These are phyloP conservation scores for Fusarium armeniacum DNA, from an alignment of 2,329 filamentous ascomycete species.

Conservation along the genomic window DNA sequence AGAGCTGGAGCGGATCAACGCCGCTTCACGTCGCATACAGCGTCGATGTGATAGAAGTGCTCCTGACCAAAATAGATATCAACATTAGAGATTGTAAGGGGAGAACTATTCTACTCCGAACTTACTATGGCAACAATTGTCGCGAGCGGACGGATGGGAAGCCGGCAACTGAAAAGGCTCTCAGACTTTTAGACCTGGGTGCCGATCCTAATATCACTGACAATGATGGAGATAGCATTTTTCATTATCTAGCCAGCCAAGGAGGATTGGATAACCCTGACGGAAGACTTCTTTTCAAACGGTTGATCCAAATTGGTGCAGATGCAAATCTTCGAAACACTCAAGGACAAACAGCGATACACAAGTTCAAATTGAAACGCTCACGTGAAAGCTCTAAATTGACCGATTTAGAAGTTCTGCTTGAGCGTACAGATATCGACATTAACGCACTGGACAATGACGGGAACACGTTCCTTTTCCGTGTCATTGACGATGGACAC, in stretches of 20 bases:
- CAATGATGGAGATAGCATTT: background rate
- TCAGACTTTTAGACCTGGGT: background rate
- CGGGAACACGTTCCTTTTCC: background rate
- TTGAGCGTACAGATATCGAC: background rate
- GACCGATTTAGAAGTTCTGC: background rate
- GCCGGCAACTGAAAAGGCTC: background rate
- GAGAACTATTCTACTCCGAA: background rate
- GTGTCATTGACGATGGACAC: fast-evolving
- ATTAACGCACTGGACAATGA: background rate
- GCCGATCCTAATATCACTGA: background rate
- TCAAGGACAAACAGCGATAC: background rate
- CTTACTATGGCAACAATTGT: fast-evolving
- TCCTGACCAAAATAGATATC: background rate
- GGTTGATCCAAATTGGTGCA: background rate
- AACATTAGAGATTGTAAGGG: background rate
- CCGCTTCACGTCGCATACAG: background rate
- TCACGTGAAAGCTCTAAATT: fast-evolving
- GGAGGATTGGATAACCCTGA: fast-evolving
- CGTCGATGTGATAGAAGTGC: background rate
- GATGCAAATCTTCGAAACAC: background rate
- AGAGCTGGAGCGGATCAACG: fast-evolving
- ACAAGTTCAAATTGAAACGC: background rate
- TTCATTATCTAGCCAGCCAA: background rate
- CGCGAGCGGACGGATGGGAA: background rate
- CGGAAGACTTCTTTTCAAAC: background rate